phyloP scores from a whole-genome alignment of 768 basidiomycete species.

The Tulasnella sp. region DNA sequence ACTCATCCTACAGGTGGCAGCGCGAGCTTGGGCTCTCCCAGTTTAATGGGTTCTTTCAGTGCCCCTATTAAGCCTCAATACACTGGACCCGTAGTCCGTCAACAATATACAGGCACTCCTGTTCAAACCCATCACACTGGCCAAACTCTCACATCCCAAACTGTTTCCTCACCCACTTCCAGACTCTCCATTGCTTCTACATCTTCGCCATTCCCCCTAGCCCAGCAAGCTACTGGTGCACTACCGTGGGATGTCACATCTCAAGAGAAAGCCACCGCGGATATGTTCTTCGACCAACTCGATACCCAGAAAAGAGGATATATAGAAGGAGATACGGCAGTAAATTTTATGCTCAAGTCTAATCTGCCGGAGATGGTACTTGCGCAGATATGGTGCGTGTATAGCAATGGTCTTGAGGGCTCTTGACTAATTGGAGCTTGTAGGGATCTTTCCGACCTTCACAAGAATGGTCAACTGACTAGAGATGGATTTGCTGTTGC shows the following conservation, averaged over 20 bases:
- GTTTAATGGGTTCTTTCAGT: background rate
- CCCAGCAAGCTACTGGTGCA: conserved; percentile 15
- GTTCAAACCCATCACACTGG: conserved; percentile 36
- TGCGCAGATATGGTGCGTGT: conserved; percentile 79
- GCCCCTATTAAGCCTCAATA: conserved; percentile 44
- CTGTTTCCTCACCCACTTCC: background rate
- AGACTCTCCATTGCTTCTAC: conserved; percentile 15
- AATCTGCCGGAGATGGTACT: conserved; percentile 67
- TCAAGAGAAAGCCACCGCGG: conserved; percentile 61
- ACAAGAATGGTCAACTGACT: conserved; percentile 73
- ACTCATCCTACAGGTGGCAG: conserved; percentile 2
- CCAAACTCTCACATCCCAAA: conserved; percentile 24
- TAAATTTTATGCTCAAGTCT: conserved; percentile 90
- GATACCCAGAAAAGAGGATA: conserved; percentile 62
- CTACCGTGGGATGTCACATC: conserved; percentile 71
- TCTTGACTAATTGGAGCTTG: conserved; percentile 10
- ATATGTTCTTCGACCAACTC: conserved; percentile 68
- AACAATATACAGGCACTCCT: background rate
- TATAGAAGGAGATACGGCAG: conserved; percentile 88
- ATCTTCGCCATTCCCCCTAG: conserved; percentile 7
- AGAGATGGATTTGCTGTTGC: conserved; percentile 93
- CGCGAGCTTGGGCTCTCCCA: background rate
- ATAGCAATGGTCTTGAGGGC: background rate
- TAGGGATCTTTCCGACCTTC: conserved; percentile 90
- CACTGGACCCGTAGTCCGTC: conserved; percentile 21